Percentiles rank a stretch among this genome's conserved stretches.
These are phyloP conservation scores for Colletotrichum brevisporum DNA, from an alignment of 2,329 filamentous ascomycete species.

Conservation along the genomic window DNA sequence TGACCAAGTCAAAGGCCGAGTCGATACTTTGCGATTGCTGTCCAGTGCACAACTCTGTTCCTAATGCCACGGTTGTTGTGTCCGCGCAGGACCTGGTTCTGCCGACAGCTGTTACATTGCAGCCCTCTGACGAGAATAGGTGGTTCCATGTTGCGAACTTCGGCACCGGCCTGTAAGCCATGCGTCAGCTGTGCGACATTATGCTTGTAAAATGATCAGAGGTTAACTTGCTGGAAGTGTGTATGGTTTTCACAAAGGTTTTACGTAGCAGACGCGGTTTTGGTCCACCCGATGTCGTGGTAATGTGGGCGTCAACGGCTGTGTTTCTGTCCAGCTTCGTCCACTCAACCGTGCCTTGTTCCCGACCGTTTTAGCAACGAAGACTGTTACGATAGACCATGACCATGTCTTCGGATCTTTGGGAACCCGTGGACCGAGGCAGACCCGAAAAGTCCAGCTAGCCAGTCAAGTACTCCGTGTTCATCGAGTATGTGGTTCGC, in stretches of 20 bases:
- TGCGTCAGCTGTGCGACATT: not conserved
- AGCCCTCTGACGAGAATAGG: not conserved
- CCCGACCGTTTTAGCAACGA: constrained; percentile 1
- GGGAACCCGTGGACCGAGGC: too few species aligned
- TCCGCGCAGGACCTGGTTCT: too few species aligned
- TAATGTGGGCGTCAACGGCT: constrained; percentile 8
- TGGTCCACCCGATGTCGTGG: constrained; percentile 22
- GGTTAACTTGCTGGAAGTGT: not conserved
- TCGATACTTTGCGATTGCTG: too few species aligned
- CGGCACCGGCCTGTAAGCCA: not conserved
- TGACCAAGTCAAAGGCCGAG: too few species aligned
- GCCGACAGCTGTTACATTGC: constrained; percentile 1
- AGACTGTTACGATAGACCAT: not conserved
- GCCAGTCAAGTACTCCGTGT: too few species aligned
- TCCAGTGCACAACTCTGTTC: too few species aligned
- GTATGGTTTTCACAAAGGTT: not conserved
- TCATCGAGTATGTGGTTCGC: not conserved
- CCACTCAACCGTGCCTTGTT: constrained; percentile 8
- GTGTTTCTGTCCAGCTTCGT: constrained; percentile 18
- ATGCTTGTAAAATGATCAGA: not conserved
- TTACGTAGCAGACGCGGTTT: constrained; percentile 17
- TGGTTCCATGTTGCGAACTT: not conserved
- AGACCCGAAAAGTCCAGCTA: too few species aligned
- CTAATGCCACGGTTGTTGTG: too few species aligned
- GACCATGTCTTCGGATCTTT: too few species aligned